phyloP scores from a whole-genome alignment of 306 rosid species.

The Mucuna pruriens region DNA sequence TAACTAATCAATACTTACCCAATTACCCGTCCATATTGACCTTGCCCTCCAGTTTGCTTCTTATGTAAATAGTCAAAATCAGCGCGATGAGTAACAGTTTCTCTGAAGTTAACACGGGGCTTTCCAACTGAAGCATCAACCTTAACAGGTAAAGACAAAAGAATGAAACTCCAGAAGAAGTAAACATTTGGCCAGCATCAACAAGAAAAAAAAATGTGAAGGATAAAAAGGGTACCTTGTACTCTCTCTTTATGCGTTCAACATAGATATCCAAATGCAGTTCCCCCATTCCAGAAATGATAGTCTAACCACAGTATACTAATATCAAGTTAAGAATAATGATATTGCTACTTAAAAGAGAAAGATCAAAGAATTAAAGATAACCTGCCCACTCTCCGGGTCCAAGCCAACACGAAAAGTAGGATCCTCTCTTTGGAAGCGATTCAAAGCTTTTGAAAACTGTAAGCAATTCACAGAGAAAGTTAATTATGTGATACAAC shows the following conservation, averaged over 20 bases:
- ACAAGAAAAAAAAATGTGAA: background rate
- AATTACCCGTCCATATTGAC: slow-evolving; percentile 96
- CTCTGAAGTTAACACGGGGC: slow-evolving; percentile 99
- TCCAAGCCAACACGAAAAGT: slow-evolving; percentile 98
- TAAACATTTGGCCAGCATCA: slow-evolving; percentile 33
- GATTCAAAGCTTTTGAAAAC: slow-evolving; percentile 98
- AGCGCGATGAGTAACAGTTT: slow-evolving; percentile 91
- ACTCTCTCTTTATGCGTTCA: slow-evolving; percentile 94
- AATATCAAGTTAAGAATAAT: slow-evolving; percentile 29
- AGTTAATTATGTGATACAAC: slow-evolving; percentile 20
- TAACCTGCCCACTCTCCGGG: slow-evolving; percentile 97
- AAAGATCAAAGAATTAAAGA: slow-evolving; percentile 7
- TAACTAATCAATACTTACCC: slow-evolving; percentile 65
- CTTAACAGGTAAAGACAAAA: slow-evolving; percentile 47
- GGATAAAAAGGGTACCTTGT: slow-evolving; percentile 62
- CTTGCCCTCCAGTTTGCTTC: slow-evolving; percentile 97
- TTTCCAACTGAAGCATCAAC: slow-evolving; percentile 98
- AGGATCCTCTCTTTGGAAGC: slow-evolving; percentile 98
- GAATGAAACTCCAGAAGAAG: slow-evolving; percentile 32
- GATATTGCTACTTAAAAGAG: slow-evolving; percentile 15
- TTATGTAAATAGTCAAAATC: slow-evolving; percentile 97
- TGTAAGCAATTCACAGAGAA: slow-evolving; percentile 37
- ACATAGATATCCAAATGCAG: slow-evolving; percentile 95
- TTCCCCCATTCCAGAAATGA: slow-evolving; percentile 99
- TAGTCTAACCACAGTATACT: slow-evolving; percentile 62